Evolutionary conservation across 495 filamentous ascomycete genomes (phyloP), one percentile per base, ranked within the genome.

Genomic region (Poronia punctata): DNA sequence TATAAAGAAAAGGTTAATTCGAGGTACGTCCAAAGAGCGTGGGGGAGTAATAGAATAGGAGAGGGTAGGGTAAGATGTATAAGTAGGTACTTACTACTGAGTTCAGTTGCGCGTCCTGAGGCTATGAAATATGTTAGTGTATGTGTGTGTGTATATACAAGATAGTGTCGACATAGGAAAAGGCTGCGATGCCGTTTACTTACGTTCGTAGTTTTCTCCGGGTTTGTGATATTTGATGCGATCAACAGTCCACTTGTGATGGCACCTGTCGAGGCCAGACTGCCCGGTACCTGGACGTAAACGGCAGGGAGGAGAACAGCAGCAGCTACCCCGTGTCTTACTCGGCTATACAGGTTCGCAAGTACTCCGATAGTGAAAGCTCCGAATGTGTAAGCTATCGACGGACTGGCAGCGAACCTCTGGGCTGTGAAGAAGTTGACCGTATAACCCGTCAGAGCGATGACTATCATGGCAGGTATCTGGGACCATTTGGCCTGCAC

Each of bases 401-500:
- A 85, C 1, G 82, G 76, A 54, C 88, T 88, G 17, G 72, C 73
- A 25, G 71, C 60, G 57, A 95, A 89, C 33, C 72, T 73, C 27
- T 74, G 66, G 6, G 78, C 71, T 16, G 76, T 79, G 56, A 84
- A 88, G 61, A 75, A 87, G 51, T 83, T 94, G 53, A 88, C 82
- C n/a, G 79, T 61, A 52, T 86, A 96, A 12, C 88, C 87, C 1
- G 74, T 75, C 34, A 90, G 66, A 2, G 87, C 75, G 34, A 95
- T 90, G 38, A 79, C 24, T 4, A 88, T 55, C 84, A 88, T 88
- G 40, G 82, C 69, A 1, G 88, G 88, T 11, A 80, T 78, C 54
- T 96, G 89, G 49, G 79, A 82, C 78, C 76, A 88, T 53, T 88
- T 88, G 25, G 83, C 84, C 43, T 90, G 85, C 60, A 89, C 92